A percentile compares a stretch with the other conserved stretches of the same genome.
Evolutionary conservation across 768 basidiomycete species (phyloP).

Genomic region (Tephrocybe sp.): DNA sequence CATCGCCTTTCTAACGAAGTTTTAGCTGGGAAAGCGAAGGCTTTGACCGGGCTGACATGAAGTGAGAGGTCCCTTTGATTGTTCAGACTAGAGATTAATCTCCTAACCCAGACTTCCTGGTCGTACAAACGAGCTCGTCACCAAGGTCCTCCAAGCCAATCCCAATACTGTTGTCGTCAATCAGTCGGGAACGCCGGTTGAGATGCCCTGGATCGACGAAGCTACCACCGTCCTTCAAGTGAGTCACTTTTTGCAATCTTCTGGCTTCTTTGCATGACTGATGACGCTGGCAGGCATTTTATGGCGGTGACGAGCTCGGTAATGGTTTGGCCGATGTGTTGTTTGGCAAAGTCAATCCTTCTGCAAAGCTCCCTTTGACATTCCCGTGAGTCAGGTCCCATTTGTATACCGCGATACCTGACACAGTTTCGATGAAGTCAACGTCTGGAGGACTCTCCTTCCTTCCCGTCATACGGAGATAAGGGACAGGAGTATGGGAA

Average conservation of each 20-base stretch:
- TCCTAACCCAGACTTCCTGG: conserved; percentile 41
- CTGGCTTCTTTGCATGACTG: background rate
- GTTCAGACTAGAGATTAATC: background rate
- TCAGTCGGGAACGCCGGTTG: conserved; percentile 52
- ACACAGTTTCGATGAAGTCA: conserved; percentile 26
- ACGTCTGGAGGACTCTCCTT: conserved; percentile 51
- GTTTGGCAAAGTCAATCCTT: conserved; percentile 60
- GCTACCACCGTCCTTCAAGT: conserved; percentile 40
- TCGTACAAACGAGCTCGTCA: conserved; percentile 48
- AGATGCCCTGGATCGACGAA: conserved; percentile 53
- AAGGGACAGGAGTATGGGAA: conserved; percentile 43
- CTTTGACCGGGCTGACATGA: conserved; percentile 48
- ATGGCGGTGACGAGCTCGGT: conserved; percentile 54
- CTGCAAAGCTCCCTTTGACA: conserved; percentile 53
- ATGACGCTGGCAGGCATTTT: conserved; percentile 37
- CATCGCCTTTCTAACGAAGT: no score
- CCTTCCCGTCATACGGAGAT: conserved; percentile 43
- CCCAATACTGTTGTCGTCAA: conserved; percentile 55
- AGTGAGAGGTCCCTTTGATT: conserved; percentile 24
- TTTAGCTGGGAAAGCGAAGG: conserved; percentile 53
- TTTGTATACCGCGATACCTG: background rate
- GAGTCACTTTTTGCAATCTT: background rate
- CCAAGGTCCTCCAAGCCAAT: conserved; percentile 46
- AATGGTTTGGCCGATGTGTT: conserved; percentile 57
- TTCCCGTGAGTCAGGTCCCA: conserved; percentile 40